Evolutionary conservation across 345 rosid genomes (phyloP), one percentile per base, ranked within the genome.

Genomic region (Eucalyptus curtisii): DNA sequence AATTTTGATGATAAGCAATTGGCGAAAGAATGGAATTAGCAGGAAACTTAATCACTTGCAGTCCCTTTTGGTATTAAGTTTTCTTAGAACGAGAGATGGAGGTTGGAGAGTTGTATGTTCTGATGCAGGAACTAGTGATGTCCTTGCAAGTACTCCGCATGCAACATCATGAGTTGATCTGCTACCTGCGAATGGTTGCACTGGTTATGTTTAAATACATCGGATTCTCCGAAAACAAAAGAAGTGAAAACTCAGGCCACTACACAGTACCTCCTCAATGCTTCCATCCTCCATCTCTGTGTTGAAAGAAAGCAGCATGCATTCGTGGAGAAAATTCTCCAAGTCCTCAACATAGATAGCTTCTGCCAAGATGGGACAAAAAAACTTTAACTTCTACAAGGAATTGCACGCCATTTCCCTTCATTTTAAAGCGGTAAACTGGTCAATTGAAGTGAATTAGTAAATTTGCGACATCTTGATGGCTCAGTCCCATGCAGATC

Each of bases 221-320:
- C 37, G 55, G 27, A 33, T 12, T 13, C 42, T 86, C 16, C 5
- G 7, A 30, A 49, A 40, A 44, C 15, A 19, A 22, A 57, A 25
- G 22, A 61, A 64, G 13, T 1, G 11, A 76, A 76, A 76, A 40
- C 47, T 85, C 53, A 27, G 86, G 86, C 86, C 86, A 48, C 10
- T 37, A 10, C 42, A n/a, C 49, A 33, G 14, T 87, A 94, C 98
- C 94, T 96, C 94, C 87, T 96, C 98, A 88, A 96, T 95, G 95
- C 98, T 97, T 86, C 98, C 99, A 90, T 97, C 98, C 90, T 97
- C 99, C 13, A 97, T 92, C 90, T 97, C 97, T 66, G 99, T 95
- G 89, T 95, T 96, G 92, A 97, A 95, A 87, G 94, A 92, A 48
- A 97, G 94, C 64, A 97, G 91, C 95, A 96, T 89, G 88, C 91